A percentile compares a stretch with the other conserved stretches of the same genome.
These are phyloP conservation scores for Ambrosiella xylebori DNA, from an alignment of 2,329 filamentous ascomycete genomes.

Conservation along the genomic window DNA sequence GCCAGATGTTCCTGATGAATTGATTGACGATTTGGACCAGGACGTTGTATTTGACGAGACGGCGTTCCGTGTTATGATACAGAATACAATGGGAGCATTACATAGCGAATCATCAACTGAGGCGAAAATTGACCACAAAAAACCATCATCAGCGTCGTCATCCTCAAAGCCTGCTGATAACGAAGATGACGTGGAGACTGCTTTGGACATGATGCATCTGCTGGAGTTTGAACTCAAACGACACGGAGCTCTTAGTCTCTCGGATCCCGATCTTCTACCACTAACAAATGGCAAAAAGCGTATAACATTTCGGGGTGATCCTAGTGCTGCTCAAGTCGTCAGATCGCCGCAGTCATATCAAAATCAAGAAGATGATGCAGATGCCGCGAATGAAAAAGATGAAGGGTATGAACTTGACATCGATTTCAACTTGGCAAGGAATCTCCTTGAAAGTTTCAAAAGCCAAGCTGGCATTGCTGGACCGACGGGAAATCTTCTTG, in stretches of 20 bases:
- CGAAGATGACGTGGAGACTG: constrained; percentile 36
- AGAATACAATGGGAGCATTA: constrained; percentile 64
- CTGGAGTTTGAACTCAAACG: constrained; percentile 58
- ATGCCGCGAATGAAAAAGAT: constrained; percentile 31
- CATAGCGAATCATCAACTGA: background rate
- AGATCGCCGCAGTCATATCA: constrained; percentile 13
- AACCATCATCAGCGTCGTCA: background rate
- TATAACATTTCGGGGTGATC: no score
- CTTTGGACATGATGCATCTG: constrained; percentile 45
- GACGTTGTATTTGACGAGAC: constrained; percentile 50
- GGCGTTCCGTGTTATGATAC: constrained; percentile 76
- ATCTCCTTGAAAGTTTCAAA: constrained; percentile 84
- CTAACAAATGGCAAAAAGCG: background rate
- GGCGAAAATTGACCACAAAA: background rate
- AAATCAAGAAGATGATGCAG: constrained; percentile 19
- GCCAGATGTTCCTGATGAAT: constrained; percentile 28
- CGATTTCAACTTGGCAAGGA: constrained; percentile 76
- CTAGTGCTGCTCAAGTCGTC: no score
- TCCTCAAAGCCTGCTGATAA: background rate
- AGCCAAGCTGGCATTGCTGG: constrained; percentile 73
- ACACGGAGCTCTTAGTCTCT: constrained; percentile 46
- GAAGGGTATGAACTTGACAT: constrained; percentile 49
- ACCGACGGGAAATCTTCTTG: constrained; percentile 73
- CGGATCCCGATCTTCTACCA: constrained; percentile 19
- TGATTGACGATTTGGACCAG: constrained; percentile 26